phyloP scores from a whole-genome alignment of 2,329 filamentous ascomycete genomes.

The Epichloe sibirici region DNA sequence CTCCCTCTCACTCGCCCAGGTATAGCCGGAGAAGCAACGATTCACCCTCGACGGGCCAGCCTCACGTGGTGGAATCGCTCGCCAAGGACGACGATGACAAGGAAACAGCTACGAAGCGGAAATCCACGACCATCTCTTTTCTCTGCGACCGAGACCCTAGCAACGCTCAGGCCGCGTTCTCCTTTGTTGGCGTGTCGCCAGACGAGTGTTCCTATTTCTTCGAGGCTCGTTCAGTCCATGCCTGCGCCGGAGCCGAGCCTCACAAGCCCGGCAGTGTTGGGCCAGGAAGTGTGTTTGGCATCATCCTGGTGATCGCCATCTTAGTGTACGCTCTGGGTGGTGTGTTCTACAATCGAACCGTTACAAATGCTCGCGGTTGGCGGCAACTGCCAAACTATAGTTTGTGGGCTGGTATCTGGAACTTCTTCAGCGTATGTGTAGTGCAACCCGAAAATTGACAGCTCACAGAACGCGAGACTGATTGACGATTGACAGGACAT shows the following conservation, averaged over 20 bases:
- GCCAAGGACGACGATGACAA: slow-evolving; percentile 18
- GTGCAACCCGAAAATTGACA: slow-evolving; percentile 19
- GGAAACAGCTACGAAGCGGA: slow-evolving; percentile 32
- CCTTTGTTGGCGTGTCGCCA: slow-evolving; percentile 71
- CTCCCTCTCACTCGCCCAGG: neutral
- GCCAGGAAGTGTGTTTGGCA: slow-evolving; percentile 69
- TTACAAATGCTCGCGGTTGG: slow-evolving; percentile 91
- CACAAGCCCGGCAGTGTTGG: slow-evolving; percentile 62
- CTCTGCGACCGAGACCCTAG: slow-evolving; percentile 79
- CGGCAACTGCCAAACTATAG: slow-evolving; percentile 88
- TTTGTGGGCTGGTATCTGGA: slow-evolving; percentile 80
- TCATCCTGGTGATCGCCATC: slow-evolving; percentile 67
- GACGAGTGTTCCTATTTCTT: slow-evolving; percentile 96
- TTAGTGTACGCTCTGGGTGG: slow-evolving; percentile 85
- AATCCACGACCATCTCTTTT: slow-evolving; percentile 83
- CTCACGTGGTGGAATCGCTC: slow-evolving; percentile 13
- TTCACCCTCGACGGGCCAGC: neutral
- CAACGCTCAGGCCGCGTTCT: slow-evolving; percentile 54
- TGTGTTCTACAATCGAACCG: slow-evolving; percentile 88
- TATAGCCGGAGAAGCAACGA: neutral
- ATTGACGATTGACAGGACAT: slow-evolving; percentile 36
- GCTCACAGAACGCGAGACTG: slow-evolving; percentile 13
- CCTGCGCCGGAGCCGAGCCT: slow-evolving; percentile 57
- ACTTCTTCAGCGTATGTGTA: slow-evolving; percentile 57
- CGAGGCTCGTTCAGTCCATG: slow-evolving; percentile 74